Evolutionary conservation across 2,329 filamentous ascomycete species (phyloP).

Genomic region (Penicillium aurantiogriseum): DNA sequence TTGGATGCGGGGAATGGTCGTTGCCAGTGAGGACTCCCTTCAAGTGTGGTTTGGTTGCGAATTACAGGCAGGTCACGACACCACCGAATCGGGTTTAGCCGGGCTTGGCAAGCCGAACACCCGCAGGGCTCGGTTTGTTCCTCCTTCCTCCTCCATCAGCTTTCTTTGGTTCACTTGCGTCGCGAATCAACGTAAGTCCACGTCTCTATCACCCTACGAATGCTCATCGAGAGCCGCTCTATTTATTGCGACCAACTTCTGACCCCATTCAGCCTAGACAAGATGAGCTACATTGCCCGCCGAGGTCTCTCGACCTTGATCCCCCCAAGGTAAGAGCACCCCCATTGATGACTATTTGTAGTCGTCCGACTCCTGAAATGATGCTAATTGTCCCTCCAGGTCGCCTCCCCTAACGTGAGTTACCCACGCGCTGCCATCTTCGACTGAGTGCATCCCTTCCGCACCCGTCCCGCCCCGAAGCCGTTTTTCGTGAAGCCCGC

Average conservation of each 20-base stretch:
- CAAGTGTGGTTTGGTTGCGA: constrained; percentile 33
- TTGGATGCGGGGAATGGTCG: constrained; percentile 19
- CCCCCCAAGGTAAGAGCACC: constrained; percentile 80
- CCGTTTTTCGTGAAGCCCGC: constrained; percentile 23
- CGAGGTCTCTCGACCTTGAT: constrained; percentile 97
- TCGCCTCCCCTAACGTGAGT: constrained; percentile 43
- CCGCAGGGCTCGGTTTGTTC: constrained; percentile 34
- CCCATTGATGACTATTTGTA: constrained; percentile 12
- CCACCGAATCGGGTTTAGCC: constrained; percentile 38
- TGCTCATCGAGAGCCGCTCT: background rate
- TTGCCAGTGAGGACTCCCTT: constrained; percentile 33
- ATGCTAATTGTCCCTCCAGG: constrained; percentile 43
- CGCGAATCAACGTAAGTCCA: constrained; percentile 33
- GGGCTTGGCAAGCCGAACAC: constrained; percentile 34
- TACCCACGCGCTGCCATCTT: constrained; percentile 4
- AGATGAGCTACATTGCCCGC: constrained; percentile 89
- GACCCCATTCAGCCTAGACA: constrained; percentile 45
- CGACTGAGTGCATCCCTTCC: constrained; percentile 13
- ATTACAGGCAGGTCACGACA: constrained; percentile 34
- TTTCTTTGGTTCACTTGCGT: constrained; percentile 34
- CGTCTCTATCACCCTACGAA: background rate
- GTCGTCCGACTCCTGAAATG: constrained; percentile 13
- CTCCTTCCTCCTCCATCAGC: constrained; percentile 34
- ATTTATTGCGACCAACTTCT: constrained; percentile 25
- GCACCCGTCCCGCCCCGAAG: constrained; percentile 24